Base-by-base conservation (phyloP, 208 protist genomes). In the Wallacemonas sp. region DNA sequence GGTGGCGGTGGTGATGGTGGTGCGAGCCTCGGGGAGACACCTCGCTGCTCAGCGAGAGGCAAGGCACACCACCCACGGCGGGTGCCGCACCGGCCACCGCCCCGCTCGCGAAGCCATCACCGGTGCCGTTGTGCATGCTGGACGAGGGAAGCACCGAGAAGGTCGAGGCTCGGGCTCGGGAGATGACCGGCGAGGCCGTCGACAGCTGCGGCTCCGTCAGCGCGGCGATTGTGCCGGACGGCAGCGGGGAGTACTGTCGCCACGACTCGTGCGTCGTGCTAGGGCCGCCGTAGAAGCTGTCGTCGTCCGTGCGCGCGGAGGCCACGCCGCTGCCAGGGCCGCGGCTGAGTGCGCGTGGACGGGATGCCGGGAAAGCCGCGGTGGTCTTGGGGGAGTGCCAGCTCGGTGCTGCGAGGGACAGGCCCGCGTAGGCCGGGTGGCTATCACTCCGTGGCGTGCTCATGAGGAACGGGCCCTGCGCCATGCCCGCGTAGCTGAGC, bases 391-490 rank as follows among this genome's bases (percentile, higher is more conserved):
- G 49, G 44, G 14, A 67, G 26, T 44, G 28, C 39, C 12, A 50
- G 8, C 44, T 18, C 12, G 44, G 44, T 22, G 44, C 44, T 10
- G 44, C 44, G n/a, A 50, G 7, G 22, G 44, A 1, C 10, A 50
- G 44, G 12, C 44, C n/a, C 38, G 10, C n/a, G 14, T 41, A 16
- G 10, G 14, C n/a, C 44, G 44, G 5, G 8, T 16, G n/a, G 0
- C 44, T 16, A 11, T 0, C n/a, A 16, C 44, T 22, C 16, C 44
- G 44, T 25, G 44, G 44, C 12, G 44, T 50, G 44, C 22, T 50
- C 44, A 50, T 50, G n/a, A 50, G 44, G n/a, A 50, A 50, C 8
- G 44, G 44, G 44, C 44, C 44, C n/a, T 50, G 44, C 5, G 44
- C 44, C 44, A 50, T 50, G 44, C 44, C 44, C 7, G 11, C 44